These are phyloP conservation scores for Lathyrus oleraceus DNA, from an alignment of 306 rosid genomes.

Conservation along the genomic window DNA sequence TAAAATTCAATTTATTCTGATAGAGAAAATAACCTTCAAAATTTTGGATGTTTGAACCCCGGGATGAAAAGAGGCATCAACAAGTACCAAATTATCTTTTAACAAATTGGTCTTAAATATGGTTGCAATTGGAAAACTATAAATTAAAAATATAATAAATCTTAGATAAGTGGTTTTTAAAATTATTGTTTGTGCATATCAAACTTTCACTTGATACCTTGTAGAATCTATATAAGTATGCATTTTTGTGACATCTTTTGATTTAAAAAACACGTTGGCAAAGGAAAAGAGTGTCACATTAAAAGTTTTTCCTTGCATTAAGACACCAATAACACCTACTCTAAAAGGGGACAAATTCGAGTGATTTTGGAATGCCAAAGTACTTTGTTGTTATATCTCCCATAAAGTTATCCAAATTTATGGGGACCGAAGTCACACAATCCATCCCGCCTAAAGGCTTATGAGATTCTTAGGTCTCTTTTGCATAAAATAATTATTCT, in stretches of 20 bases:
- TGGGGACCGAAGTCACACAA: not conserved
- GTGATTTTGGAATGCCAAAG: no score
- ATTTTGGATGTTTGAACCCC: not conserved
- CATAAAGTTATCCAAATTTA: no score
- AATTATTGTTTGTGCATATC: not conserved
- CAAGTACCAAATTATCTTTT: slow-evolving; percentile 34
- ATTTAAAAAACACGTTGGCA: not conserved
- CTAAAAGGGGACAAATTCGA: no score
- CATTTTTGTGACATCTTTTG: not conserved
- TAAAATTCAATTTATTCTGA: not conserved
- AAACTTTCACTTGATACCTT: slow-evolving; percentile 26
- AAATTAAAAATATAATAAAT: not conserved
- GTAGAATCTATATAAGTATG: slow-evolving; percentile 15
- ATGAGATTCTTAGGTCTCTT: rapidly evolving
- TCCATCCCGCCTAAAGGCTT: slow-evolving; percentile 6
- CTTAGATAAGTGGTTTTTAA: not conserved
- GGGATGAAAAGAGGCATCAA: slow-evolving; percentile 20
- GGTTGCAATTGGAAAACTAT: not conserved
- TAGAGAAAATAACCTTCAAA: not conserved
- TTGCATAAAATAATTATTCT: slow-evolving; percentile 52
- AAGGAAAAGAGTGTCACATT: no score
- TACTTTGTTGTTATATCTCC: no score
- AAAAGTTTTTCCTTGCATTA: no score
- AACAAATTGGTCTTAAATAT: no score
- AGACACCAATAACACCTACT: no score